Evolutionary conservation across 2,329 filamentous ascomycete species (phyloP).

Genomic region (Malbranchea cinnamomea): DNA sequence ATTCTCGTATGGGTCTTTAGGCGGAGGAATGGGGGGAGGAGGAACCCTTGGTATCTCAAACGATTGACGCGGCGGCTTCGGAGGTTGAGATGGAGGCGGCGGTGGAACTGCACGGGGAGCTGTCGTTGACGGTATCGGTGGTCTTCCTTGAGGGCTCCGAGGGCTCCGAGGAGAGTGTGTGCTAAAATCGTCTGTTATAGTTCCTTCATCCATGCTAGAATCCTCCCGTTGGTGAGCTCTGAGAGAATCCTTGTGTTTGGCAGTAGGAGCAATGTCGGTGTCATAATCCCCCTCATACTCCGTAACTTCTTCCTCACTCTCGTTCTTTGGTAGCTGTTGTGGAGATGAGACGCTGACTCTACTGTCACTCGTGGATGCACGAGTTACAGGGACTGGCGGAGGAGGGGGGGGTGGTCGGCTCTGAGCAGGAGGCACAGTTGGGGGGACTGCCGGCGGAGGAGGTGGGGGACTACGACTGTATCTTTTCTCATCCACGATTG

Average conservation of each 20-base stretch:
- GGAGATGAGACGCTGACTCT: conserved; percentile 27
- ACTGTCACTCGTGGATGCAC: conserved; percentile 45
- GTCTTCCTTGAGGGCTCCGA: conserved; percentile 21
- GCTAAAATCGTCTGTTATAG: conserved; percentile 40
- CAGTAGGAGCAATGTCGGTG: conserved; percentile 88
- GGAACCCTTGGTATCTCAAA: conserved; percentile 55
- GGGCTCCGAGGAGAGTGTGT: conserved; percentile 31
- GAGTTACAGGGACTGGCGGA: conserved; percentile 36
- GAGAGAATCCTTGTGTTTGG: conserved; percentile 83
- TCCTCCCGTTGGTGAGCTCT: conserved; percentile 69
- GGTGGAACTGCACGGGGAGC: conserved; percentile 49
- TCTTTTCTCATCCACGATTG: conserved; percentile 20
- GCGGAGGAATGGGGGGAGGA: conserved; percentile 46
- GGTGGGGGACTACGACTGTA: conserved; percentile 28
- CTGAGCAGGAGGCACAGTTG: conserved; percentile 33
- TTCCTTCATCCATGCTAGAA: conserved; percentile 57
- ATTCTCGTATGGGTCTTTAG: conserved; percentile 30
- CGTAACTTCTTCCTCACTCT: conserved; percentile 65
- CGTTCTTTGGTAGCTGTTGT: conserved; percentile 36
- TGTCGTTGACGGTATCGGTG: conserved; percentile 42
- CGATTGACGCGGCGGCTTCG: conserved; percentile 44
- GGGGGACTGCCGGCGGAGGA: conserved; percentile 23
- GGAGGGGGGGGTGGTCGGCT: conserved; percentile 52
- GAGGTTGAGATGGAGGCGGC: conserved; percentile 48
- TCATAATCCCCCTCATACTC: conserved; percentile 98